Base-by-base conservation (phyloP, 768 basidiomycete genomes). In the Mycena galericulata region DNA sequence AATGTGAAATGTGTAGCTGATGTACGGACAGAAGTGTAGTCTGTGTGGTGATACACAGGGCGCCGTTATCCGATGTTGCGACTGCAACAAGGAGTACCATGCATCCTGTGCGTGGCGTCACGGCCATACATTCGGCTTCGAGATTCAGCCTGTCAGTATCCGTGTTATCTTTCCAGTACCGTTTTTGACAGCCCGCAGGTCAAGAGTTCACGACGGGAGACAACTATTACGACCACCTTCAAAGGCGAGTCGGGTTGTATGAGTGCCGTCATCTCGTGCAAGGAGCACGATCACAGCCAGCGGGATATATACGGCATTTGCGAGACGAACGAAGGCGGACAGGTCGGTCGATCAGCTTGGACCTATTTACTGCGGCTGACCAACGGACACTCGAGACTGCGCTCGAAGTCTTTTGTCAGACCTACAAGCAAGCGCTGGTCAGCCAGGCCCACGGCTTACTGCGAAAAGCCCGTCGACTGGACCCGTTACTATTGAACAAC, bases 81-180 rank as follows among this genome's bases (percentile, higher is more conserved):
- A 96, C 73, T 98, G 98, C 76, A 78, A 81, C 18, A 88, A 85
- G 57, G 89, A 93, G 71, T 96, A 91, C 77, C 98, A 99, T 77
- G 85, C 91, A 10, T 91, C 94, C 0, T 99, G 98, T 77, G 98
- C 95, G 22, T 98, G 95, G 94, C 87, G 85, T 59, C 83, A 89
- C 43, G 92, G 92, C 0, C 89, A 92, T 81, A 91, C 85, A 71
- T 96, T 99, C 72, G 96, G 95, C 30, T 98, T 99, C 78, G 97
- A 99, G 81, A 88, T 99, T 43, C 92, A 92, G 73, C 87, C 91
- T 38, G 95, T 93, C 71, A 75, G 91, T 80, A 10, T 36, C 17
- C 41, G 24, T 50, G 17, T 24, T 40, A 24, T 27, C 32, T 43
- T 24, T 51, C 46, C 34, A 11, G 17, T 22, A 38, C 36, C 41